A percentile compares a stretch with the other conserved stretches of the same genome.
Evolutionary conservation across 345 rosid species (phyloP).

Genomic region (Angophora floribunda): DNA sequence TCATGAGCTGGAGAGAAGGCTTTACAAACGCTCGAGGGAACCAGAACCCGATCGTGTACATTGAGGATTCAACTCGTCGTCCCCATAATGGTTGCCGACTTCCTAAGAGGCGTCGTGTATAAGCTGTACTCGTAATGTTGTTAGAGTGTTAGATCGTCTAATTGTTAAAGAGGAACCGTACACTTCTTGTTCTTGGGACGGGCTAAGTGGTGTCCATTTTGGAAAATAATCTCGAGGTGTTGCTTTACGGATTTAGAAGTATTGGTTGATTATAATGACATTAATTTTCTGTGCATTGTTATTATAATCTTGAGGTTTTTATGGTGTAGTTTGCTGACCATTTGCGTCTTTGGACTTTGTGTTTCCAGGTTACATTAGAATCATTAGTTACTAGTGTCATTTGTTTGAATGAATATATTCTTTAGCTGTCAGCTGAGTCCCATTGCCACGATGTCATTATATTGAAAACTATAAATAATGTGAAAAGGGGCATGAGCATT

Average conservation of each 20-base stretch:
- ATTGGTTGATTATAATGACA: background rate
- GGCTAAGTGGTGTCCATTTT: background rate
- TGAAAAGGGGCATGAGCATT: background rate
- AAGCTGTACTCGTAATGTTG: background rate
- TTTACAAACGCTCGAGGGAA: constrained; percentile 34
- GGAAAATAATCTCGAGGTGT: background rate
- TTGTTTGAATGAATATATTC: background rate
- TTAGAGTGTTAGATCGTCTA: background rate
- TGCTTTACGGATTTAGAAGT: background rate
- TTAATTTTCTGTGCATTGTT: background rate
- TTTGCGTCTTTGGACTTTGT: background rate
- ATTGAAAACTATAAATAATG: background rate
- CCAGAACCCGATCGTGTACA: constrained; percentile 48
- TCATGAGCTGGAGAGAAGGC: constrained; percentile 72
- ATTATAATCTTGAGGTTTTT: background rate
- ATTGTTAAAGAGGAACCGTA: background rate
- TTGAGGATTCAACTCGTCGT: constrained; percentile 74
- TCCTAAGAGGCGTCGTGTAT: constrained; percentile 64
- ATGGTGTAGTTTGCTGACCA: background rate
- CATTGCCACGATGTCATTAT: background rate
- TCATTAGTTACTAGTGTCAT: background rate
- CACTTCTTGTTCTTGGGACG: background rate
- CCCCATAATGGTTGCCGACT: constrained; percentile 92
- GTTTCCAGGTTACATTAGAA: background rate
- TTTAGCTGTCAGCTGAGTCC: background rate